Conservation (phyloP, 352 stramenopile species). For the Globisporangium nunn region DNA sequence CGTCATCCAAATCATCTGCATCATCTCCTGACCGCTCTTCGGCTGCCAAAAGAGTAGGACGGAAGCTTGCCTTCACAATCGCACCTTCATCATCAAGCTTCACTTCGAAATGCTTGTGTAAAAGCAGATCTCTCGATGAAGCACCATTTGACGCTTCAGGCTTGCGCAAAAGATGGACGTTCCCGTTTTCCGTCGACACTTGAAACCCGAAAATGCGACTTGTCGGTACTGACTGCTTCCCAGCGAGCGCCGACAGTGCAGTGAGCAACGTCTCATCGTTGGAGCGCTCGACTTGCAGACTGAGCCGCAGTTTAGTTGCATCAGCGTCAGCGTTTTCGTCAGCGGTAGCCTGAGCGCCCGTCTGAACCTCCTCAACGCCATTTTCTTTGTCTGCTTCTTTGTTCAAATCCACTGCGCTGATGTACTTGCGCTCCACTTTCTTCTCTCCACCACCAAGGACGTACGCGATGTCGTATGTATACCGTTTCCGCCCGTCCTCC, state of each 20-base stretch:
- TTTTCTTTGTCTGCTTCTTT: slow-evolving; percentile 24
- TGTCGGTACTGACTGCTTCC: slow-evolving; percentile 9
- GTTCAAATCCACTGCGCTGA: slow-evolving; percentile 50
- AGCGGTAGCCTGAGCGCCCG: background rate
- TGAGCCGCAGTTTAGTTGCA: slow-evolving; percentile 18
- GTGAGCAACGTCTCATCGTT: slow-evolving; percentile 14
- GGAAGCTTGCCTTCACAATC: slow-evolving; percentile 36
- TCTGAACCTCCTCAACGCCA: slow-evolving; percentile 1
- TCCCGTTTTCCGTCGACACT: slow-evolving; percentile 33
- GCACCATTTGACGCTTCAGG: background rate
- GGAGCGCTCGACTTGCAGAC: slow-evolving; percentile 16
- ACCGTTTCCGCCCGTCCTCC: slow-evolving; percentile 30
- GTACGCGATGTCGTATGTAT: slow-evolving; percentile 69
- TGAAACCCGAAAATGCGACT: slow-evolving; percentile 29
- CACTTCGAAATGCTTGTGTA: slow-evolving; percentile 54
- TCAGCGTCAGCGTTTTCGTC: slow-evolving; percentile 6
- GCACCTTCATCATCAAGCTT: slow-evolving; percentile 26
- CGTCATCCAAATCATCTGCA: slow-evolving; percentile 33
- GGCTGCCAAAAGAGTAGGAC: slow-evolving; percentile 21
- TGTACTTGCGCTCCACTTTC: slow-evolving; percentile 76
- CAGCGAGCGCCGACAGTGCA: slow-evolving; percentile 1
- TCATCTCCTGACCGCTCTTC: slow-evolving; percentile 34
- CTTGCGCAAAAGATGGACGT: slow-evolving; percentile 32
- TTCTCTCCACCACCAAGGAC: slow-evolving; percentile 70
- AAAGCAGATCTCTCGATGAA: slow-evolving; percentile 29